phyloP scores from a whole-genome alignment of 768 basidiomycete genomes.

The Serendipita sp. region DNA sequence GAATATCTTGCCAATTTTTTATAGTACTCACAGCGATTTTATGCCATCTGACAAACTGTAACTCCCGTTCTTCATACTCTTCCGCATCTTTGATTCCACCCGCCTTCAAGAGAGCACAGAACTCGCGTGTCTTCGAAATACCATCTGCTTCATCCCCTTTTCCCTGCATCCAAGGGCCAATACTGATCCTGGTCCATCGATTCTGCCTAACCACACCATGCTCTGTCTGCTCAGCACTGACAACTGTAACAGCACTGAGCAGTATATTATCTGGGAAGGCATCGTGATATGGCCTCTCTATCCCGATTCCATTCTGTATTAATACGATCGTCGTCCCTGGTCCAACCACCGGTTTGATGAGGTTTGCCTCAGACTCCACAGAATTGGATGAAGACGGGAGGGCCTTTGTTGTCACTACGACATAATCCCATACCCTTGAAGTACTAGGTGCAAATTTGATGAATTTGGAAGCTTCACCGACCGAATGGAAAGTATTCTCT shows the following conservation, averaged over 20 bases:
- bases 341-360: conserved; percentile 10
- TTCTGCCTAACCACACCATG: conserved; percentile 17
- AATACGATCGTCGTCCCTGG: conserved; percentile 14
- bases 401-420: conserved; percentile 19
- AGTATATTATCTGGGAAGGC: conserved; percentile 15
- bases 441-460: not conserved
- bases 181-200: conserved; percentile 17
- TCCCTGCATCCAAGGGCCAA: conserved; percentile 15
- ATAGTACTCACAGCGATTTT: conserved; percentile 15
- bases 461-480: conserved; percentile 11
- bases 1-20: not conserved
- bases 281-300: conserved; percentile 16
- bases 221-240: conserved; percentile 16
- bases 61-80: conserved; percentile 13
- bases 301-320: conserved; percentile 20
- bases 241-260: conserved; percentile 17
- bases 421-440: conserved; percentile 14
- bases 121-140: conserved; percentile 6
- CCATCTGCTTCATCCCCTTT: conserved; percentile 7
- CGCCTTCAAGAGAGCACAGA: conserved; percentile 13
- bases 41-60: conserved; percentile 19
- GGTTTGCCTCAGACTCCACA: conserved; percentile 13
- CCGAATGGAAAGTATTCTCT: conserved; percentile 14
- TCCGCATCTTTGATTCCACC: conserved; percentile 18
- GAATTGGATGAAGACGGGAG: conserved; percentile 14